Percentiles rank a stretch among this genome's conserved stretches.
Conservation (phyloP, 2,329 filamentous ascomycete species). For the Colletotrichum caudatum region DNA sequence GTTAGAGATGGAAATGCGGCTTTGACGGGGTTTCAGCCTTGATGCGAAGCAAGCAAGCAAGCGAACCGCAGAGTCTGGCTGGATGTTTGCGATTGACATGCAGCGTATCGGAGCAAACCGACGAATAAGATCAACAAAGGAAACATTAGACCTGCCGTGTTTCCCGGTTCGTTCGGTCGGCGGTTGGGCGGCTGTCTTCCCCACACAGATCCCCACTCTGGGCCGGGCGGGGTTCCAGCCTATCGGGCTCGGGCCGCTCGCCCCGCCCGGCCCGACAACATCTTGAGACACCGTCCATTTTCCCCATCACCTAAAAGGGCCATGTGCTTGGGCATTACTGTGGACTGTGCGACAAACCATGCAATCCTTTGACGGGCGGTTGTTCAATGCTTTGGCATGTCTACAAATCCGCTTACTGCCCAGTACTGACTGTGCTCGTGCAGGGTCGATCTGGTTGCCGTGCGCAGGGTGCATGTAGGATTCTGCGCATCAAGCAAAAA, state of each 20-base stretch:
- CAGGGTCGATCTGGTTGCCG: conserved; percentile 4
- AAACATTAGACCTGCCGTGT: neutral
- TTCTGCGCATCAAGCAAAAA: neutral
- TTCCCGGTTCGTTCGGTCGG: conserved; percentile 17
- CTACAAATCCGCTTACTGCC: neutral
- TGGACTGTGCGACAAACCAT: conserved; percentile 16
- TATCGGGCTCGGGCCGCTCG: conserved; percentile 39
- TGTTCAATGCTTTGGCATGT: conserved; percentile 15
- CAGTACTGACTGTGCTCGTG: neutral
- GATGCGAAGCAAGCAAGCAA: neutral
- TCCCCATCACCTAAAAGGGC: neutral
- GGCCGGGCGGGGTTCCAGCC: conserved; percentile 29
- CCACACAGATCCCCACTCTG: conserved; percentile 12
- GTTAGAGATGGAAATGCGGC: conserved; percentile 6
- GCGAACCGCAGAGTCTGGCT: neutral
- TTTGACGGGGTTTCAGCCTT: conserved; percentile 21
- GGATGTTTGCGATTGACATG: neutral
- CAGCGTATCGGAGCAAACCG: neutral
- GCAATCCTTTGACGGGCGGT: conserved; percentile 8
- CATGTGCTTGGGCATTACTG: conserved; percentile 5
- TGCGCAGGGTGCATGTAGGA: neutral
- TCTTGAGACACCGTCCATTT: conserved; percentile 36
- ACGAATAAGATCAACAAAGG: neutral
- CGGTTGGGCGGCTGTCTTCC: conserved; percentile 22
- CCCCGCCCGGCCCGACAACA: conserved; percentile 39